Conservation (phyloP, 2,329 filamentous ascomycete species). For the Ophiostoma ulmi region DNA sequence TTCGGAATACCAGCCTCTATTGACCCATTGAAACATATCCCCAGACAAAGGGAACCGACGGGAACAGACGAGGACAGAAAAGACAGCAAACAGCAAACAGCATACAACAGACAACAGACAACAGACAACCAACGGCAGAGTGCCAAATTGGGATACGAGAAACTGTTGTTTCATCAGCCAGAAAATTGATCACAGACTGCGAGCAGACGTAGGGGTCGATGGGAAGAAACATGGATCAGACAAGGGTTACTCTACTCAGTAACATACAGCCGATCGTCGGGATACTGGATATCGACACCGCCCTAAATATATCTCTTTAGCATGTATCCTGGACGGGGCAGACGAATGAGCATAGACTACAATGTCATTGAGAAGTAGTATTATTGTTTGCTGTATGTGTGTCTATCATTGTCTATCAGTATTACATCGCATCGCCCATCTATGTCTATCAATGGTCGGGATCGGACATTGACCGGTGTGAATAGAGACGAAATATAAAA, state of each 20-base stretch:
- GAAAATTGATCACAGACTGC: neutral
- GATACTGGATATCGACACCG: neutral
- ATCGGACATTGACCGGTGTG: neutral
- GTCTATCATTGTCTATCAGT: neutral
- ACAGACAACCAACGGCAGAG: neutral
- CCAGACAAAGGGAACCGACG: neutral
- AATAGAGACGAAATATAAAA: neutral
- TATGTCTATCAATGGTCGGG: neutral
- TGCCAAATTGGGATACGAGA: conserved; percentile 44
- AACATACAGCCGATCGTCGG: neutral
- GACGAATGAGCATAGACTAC: neutral
- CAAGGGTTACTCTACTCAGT: no score
- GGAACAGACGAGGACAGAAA: no score
- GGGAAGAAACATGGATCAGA: neutral
- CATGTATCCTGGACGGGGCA: no score
- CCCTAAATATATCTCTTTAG: no score
- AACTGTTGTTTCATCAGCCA: conserved; percentile 38
- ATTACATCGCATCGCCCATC: neutral
- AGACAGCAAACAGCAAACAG: no score
- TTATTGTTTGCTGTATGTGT: neutral
- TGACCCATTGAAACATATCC: neutral
- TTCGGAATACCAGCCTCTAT: neutral
- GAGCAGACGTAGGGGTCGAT: neutral
- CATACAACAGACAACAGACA: neutral
- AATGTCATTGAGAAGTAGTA: neutral